Evolutionary conservation across 2,329 filamentous ascomycete genomes (phyloP).

Genomic region (Aureobasidium musti): DNA sequence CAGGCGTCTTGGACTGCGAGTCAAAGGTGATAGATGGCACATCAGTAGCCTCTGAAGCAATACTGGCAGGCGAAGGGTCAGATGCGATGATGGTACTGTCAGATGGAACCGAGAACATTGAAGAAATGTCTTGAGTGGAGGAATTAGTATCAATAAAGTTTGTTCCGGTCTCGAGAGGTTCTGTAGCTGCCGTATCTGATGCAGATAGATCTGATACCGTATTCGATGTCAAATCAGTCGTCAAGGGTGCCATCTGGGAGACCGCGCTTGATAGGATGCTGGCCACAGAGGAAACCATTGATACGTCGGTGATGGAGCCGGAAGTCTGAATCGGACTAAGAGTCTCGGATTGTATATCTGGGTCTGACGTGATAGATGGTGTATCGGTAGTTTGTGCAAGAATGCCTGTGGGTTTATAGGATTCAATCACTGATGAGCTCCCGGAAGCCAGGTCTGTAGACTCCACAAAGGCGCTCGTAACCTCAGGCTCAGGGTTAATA

Average conservation of each 20-base stretch:
- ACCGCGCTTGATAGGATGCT: not conserved
- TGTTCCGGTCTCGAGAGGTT: not conserved
- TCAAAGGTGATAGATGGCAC: not conserved
- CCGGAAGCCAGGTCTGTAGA: not conserved
- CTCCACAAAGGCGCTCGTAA: not conserved
- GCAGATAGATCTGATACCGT: not conserved
- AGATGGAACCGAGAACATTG: not conserved
- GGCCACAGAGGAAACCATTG: not conserved
- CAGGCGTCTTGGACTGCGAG: no score
- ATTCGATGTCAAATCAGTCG: not conserved
- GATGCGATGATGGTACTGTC: not conserved
- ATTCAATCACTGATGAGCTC: not conserved
- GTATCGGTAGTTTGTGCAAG: not conserved
- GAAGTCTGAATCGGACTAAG: not conserved
- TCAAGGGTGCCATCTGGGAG: no score
- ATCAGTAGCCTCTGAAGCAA: not conserved
- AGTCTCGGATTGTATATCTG: not conserved
- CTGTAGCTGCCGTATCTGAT: not conserved
- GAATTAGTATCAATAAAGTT: not conserved
- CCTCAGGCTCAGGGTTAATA: not conserved
- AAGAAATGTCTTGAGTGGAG: not conserved
- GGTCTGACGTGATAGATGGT: not conserved
- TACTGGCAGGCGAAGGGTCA: not conserved
- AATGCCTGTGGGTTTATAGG: not conserved
- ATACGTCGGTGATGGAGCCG: not conserved